Conservation (phyloP, 345 rosid genomes). For the Raphanus raphanistrum region DNA sequence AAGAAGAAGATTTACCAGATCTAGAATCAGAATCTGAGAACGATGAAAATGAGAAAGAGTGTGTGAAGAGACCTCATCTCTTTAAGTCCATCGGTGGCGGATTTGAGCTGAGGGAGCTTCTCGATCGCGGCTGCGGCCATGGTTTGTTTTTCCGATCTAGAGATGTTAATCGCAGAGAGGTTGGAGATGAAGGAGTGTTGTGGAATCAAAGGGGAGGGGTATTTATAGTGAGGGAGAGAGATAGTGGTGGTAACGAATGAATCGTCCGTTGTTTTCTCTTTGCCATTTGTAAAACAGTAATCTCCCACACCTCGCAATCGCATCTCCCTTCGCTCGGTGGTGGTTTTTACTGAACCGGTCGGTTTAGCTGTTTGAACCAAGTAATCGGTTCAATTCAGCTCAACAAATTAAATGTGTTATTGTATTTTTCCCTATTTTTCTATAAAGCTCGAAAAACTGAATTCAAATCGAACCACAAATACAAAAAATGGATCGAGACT, state of each 20-base stretch:
- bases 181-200: conserved; percentile 14
- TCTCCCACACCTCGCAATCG: not conserved
- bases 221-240: conserved; percentile 23
- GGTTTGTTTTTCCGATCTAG: conserved; percentile 17
- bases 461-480: not conserved
- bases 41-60: not conserved
- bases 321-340: not conserved
- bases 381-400: not conserved
- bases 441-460: not conserved
- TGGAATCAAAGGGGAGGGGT: conserved; percentile 15
- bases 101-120: conserved; percentile 54
- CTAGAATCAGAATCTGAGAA: conserved; percentile 12
- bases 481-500: not conserved
- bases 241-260: conserved; percentile 14
- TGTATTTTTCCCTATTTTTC: not conserved
- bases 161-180: conserved; percentile 10
- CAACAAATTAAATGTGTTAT: not conserved
- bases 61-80: conserved; percentile 60
- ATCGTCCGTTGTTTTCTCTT: conserved; percentile 36
- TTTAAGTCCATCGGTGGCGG: conserved; percentile 52
- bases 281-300: conserved; percentile 6
- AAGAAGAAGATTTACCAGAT: conserved; percentile 29
- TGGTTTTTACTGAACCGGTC: conserved; percentile 3
- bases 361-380: conserved; percentile 4
- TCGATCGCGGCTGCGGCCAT: conserved; percentile 59